These are phyloP conservation scores for Hanseniaspora clermontiae DNA, from an alignment of 805 yeast species.

Conservation along the genomic window DNA sequence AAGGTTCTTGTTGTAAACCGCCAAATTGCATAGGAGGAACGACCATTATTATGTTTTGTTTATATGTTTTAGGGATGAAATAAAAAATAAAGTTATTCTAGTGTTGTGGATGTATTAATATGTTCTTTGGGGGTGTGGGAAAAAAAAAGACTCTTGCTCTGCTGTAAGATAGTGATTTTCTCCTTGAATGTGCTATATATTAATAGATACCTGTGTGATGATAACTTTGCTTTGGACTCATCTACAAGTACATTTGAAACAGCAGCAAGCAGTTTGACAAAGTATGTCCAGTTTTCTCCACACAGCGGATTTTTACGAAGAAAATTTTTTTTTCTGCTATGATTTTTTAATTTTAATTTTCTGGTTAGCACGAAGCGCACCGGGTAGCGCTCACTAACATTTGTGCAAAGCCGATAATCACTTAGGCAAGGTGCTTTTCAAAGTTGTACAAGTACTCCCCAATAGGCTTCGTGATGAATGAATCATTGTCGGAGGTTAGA, in stretches of 20 bases:
- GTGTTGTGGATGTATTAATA: neutral
- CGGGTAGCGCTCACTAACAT: neutral
- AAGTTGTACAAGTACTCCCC: conserved; percentile 32
- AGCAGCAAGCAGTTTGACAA: no score
- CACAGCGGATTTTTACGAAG: no score
- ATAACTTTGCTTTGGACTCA: no score
- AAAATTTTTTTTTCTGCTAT: neutral
- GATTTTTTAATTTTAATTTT: neutral
- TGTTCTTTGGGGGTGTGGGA: neutral
- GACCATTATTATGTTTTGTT: neutral
- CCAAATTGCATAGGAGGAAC: conserved; percentile 54
- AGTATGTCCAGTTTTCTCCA: no score
- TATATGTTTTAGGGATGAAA: neutral
- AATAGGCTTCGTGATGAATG: conserved; percentile 38
- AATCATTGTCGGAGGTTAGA: conserved; percentile 32
- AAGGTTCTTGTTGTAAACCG: conserved; percentile 53
- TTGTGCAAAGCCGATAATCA: neutral
- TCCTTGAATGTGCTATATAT: neutral
- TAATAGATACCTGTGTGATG: no score
- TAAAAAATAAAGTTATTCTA: no score
- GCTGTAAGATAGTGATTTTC: neutral
- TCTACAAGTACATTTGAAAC: no score
- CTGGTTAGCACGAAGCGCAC: neutral
- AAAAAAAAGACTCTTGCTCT: neutral
- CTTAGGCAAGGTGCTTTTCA: conserved; percentile 22